Evolutionary conservation across 768 basidiomycete genomes (phyloP).

Genomic region (Lactifluus piperatus): DNA sequence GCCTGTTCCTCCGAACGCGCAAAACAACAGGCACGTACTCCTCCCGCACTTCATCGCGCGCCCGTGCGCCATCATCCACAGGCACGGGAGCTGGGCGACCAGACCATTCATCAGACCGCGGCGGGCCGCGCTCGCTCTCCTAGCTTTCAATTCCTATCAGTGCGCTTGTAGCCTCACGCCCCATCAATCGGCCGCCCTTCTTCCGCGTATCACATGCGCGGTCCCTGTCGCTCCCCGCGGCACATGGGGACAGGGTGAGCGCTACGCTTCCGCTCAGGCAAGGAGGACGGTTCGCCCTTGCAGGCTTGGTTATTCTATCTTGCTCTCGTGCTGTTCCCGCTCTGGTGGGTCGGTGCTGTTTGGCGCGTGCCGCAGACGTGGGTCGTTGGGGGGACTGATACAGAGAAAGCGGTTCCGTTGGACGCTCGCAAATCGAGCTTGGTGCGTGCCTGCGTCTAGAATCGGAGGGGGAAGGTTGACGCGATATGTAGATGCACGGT

Average conservation of each 20-base stretch:
- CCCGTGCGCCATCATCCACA: constrained; percentile 21
- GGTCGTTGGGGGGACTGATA: constrained; percentile 43
- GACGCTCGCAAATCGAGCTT: constrained; percentile 72
- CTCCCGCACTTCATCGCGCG: constrained; percentile 27
- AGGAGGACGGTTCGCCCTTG: constrained; percentile 41
- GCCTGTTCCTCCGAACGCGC: constrained; percentile 31
- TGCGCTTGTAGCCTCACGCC: constrained; percentile 69
- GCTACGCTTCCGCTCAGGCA: constrained; percentile 46
- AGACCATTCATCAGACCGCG: constrained; percentile 6
- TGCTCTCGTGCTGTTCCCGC: constrained; percentile 52
- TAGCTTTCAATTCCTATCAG: constrained; percentile 73
- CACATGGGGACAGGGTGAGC: constrained; percentile 54
- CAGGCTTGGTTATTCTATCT: constrained; percentile 76
- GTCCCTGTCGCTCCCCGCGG: constrained; percentile 58
- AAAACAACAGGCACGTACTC: constrained; percentile 39
- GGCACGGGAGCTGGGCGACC: not conserved
- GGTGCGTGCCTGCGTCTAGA: constrained; percentile 37
- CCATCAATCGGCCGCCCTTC: constrained; percentile 52
- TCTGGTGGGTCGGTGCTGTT: constrained; percentile 57
- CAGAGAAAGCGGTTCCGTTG: constrained; percentile 62
- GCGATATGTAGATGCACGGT: constrained; percentile 47
- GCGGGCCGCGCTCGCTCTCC: constrained; percentile 35
- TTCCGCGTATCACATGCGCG: constrained; percentile 68
- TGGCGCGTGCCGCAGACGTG: constrained; percentile 55
- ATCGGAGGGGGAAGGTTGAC: constrained; percentile 5